Conservation (phyloP, 2,329 filamentous ascomycete species). For the Polytolypa hystricis region DNA sequence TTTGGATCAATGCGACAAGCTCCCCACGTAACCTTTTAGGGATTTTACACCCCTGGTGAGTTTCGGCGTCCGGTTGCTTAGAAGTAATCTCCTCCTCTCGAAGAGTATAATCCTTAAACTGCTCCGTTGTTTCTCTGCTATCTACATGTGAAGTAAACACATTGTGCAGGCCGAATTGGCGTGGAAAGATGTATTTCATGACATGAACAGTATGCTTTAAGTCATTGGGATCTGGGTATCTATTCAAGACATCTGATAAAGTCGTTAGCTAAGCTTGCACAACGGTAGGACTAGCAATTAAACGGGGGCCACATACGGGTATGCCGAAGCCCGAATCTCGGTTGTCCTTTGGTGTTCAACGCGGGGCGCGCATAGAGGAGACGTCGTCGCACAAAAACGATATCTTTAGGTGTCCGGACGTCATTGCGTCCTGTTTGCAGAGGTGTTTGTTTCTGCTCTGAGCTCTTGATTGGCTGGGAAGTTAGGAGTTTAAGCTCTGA, state of each 20-base stretch:
- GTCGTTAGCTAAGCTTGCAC: slow-evolving; percentile 2
- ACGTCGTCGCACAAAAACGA: slow-evolving; percentile 66
- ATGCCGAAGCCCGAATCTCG: slow-evolving; percentile 66
- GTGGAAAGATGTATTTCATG: slow-evolving; percentile 88
- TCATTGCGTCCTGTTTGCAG: neutral
- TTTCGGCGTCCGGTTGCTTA: neutral
- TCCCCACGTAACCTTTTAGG: slow-evolving; percentile 51
- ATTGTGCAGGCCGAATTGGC: slow-evolving; percentile 83
- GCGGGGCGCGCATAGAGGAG: slow-evolving; percentile 76
- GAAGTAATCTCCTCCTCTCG: slow-evolving; percentile 67
- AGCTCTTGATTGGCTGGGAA: neutral
- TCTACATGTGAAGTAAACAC: slow-evolving; percentile 69
- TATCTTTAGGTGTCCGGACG: slow-evolving; percentile 39
- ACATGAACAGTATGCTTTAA: slow-evolving; percentile 53
- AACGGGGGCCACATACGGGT: slow-evolving; percentile 53
- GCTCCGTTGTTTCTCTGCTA: slow-evolving; percentile 54
- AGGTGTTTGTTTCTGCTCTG: neutral
- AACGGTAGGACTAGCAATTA: slow-evolving; percentile 3
- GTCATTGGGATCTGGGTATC: slow-evolving; percentile 43
- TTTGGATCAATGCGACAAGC: slow-evolving; percentile 48
- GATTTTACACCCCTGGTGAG: slow-evolving; percentile 14
- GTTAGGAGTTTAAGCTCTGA: slow-evolving; percentile 1
- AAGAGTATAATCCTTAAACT: slow-evolving; percentile 72
- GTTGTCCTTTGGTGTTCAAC: slow-evolving; percentile 54
- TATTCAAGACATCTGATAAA: slow-evolving; percentile 66